A percentile compares a stretch with the other conserved stretches of the same genome.
These are phyloP conservation scores for Gossypium longicalyx DNA, from an alignment of 345 rosid species.

Conservation along the genomic window DNA sequence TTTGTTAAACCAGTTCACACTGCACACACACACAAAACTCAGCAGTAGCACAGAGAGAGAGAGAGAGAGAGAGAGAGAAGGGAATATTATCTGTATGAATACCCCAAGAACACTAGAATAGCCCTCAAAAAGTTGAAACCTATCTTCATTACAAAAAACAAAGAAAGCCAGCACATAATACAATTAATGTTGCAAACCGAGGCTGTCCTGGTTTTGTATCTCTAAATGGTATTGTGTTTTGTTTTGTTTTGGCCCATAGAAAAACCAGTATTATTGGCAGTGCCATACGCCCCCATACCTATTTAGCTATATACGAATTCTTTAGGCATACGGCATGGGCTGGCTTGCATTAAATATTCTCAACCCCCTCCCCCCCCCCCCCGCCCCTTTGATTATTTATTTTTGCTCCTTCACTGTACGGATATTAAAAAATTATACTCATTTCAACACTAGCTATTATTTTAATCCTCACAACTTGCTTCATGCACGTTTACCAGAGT, in stretches of 20 bases:
- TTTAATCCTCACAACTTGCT: background rate
- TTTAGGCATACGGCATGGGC: background rate
- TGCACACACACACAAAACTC: background rate
- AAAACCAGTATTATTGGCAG: background rate
- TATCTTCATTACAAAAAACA: background rate
- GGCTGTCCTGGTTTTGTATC: slow-evolving; percentile 26
- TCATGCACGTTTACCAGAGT: background rate
- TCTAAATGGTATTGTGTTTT: slow-evolving; percentile 22
- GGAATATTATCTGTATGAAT: too few relatives aligned
- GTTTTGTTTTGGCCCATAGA: slow-evolving; percentile 25
- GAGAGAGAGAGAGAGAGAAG: background rate
- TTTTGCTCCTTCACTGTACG: background rate
- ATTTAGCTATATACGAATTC: background rate
- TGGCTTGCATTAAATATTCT: slow-evolving; percentile 7
- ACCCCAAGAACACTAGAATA: background rate
- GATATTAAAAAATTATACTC: background rate
- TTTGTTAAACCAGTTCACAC: background rate
- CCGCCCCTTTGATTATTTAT: too few relatives aligned
- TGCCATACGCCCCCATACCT: background rate
- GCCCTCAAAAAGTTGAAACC: background rate
- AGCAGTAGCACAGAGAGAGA: background rate
- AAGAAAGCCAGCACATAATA: background rate
- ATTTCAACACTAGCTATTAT: background rate
- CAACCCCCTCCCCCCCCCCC: too few relatives aligned
- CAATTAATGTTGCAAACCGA: slow-evolving; percentile 8